These are phyloP conservation scores for Malus fusca DNA, from an alignment of 306 rosid species.

Conservation along the genomic window DNA sequence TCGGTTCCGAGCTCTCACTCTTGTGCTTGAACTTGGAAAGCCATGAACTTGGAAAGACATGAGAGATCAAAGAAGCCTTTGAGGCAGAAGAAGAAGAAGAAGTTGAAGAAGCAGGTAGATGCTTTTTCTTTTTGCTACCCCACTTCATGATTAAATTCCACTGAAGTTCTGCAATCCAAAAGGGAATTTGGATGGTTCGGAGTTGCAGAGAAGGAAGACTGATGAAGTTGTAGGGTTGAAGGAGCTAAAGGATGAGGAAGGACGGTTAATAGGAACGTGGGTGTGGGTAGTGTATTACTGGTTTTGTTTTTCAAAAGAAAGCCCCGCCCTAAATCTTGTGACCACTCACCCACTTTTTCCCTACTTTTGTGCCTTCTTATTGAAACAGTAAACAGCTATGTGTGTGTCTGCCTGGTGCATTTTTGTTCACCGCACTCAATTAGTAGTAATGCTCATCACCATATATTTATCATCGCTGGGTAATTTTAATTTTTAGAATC, in stretches of 20 bases:
- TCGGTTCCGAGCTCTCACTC: conserved; percentile 31
- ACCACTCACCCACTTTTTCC: conserved; percentile 59
- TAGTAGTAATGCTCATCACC: too few relatives aligned
- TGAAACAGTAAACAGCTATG: conserved; percentile 17
- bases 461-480: too few relatives aligned
- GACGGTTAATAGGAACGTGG: conserved; percentile 60
- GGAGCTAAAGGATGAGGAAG: conserved; percentile 29
- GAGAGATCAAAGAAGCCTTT: conserved; percentile 50
- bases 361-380: conserved; percentile 27
- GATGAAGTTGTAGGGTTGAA: neutral
- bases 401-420: neutral
- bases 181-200: neutral
- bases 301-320: conserved; percentile 44
- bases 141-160: conserved; percentile 35
- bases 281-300: conserved; percentile 16
- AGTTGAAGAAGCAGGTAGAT: conserved; percentile 11
- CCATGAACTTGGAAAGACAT: conserved; percentile 62
- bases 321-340: conserved; percentile 64
- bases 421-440: too few relatives aligned
- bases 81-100: conserved; percentile 46
- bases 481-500: too few relatives aligned
- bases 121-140: conserved; percentile 57
- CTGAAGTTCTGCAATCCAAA: neutral
- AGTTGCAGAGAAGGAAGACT: conserved; percentile 8
- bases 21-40: conserved; percentile 66